Conservation (phyloP, 768 basidiomycete species). For the Macrolepiota dolichaula region DNA sequence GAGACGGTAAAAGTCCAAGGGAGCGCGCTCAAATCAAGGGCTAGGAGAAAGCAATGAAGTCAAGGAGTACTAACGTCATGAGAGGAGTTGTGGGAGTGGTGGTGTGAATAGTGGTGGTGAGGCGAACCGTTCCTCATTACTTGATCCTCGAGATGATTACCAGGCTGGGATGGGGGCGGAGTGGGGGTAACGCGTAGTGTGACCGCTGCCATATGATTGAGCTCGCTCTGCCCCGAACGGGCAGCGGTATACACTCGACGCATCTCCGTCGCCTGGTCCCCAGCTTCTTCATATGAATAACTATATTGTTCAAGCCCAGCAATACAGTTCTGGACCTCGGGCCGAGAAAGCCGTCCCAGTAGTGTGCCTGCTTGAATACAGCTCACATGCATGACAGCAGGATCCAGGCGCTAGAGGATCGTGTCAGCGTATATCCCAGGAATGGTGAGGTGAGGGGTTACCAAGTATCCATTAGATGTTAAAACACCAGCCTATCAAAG, state of each 20-base stretch:
- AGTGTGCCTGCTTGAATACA: slow-evolving; percentile 82
- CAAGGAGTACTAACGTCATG: slow-evolving; percentile 10
- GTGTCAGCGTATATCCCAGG: slow-evolving; percentile 5
- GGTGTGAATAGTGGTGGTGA: slow-evolving; percentile 20
- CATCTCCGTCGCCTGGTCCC: slow-evolving; percentile 74
- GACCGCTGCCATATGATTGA: slow-evolving; percentile 45
- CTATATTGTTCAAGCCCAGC: slow-evolving; percentile 86
- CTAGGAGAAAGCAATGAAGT: neutral
- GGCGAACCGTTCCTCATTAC: slow-evolving; percentile 9
- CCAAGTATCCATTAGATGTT: slow-evolving; percentile 84
- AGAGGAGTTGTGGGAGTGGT: neutral
- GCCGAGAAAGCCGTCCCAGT: slow-evolving; percentile 77
- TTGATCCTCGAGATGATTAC: slow-evolving; percentile 10
- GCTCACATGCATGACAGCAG: slow-evolving; percentile 86
- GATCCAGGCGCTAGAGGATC: slow-evolving; percentile 63
- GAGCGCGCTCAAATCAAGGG: neutral
- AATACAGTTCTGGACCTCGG: slow-evolving; percentile 82
- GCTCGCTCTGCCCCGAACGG: slow-evolving; percentile 38
- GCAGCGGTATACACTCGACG: slow-evolving; percentile 44
- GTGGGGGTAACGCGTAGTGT: slow-evolving; percentile 32
- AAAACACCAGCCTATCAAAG: slow-evolving; percentile 67
- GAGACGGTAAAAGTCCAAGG: neutral
- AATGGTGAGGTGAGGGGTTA: slow-evolving; percentile 28
- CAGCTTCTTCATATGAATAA: slow-evolving; percentile 82
- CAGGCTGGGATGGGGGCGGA: slow-evolving; percentile 15